Evolutionary conservation across 139 green algal species (phyloP).

Genomic region (Tetradesmus lagerheimii): DNA sequence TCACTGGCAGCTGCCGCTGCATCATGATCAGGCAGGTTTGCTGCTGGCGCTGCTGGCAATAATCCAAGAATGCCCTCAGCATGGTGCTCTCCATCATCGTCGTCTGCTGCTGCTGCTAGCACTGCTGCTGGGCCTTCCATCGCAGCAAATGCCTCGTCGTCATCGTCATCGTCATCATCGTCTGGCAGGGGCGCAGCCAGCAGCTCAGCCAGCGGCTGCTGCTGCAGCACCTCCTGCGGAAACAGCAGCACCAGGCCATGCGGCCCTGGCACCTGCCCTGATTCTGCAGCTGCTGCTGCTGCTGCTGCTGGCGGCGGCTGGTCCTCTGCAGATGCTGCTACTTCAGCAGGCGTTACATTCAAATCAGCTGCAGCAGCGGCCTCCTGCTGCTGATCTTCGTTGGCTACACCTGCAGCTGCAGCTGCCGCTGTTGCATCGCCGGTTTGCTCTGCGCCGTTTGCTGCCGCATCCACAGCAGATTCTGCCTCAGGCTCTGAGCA

Average conservation of each 20-base stretch:
- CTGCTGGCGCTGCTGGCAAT: background rate
- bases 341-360: background rate
- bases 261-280: background rate
- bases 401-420: background rate
- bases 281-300: background rate
- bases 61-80: no score
- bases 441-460: background rate
- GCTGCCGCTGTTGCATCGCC: background rate
- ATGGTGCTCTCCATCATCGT: no score
- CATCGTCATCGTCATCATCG: constrained; percentile 28
- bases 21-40: background rate
- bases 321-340: background rate
- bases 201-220: constrained; percentile 23
- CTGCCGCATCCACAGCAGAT: background rate
- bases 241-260: constrained; percentile 28
- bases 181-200: constrained; percentile 6
- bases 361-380: background rate
- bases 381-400: background rate
- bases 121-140: background rate
- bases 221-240: constrained; percentile 36
- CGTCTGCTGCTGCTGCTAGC: background rate
- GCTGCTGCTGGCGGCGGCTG: background rate
- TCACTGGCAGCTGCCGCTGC: background rate
- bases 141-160: background rate
- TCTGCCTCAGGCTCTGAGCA: background rate